Percentiles rank a stretch among this genome's conserved stretches.
These are phyloP conservation scores for Phytopythium boreale DNA, from an alignment of 352 stramenopile genomes.

Conservation along the genomic window DNA sequence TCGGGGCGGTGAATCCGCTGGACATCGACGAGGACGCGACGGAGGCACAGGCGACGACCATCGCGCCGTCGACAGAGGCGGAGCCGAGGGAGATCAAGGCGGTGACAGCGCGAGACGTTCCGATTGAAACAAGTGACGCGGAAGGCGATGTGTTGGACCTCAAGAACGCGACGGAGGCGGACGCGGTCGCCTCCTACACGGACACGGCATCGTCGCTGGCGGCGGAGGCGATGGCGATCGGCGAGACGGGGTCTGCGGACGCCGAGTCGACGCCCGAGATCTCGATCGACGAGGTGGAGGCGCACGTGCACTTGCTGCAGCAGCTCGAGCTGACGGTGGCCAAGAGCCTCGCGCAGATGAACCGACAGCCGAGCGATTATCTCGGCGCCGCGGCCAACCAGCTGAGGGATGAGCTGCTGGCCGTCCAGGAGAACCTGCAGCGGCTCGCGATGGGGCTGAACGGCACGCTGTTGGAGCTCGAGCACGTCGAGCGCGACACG, in stretches of 20 bases:
- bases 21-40: slow-evolving; percentile 2
- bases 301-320: slow-evolving; percentile 72
- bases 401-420: slow-evolving; percentile 36
- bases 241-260: not conserved
- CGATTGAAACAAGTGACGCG: not conserved
- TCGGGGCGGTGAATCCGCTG: slow-evolving; percentile 1
- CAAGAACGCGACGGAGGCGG: not conserved
- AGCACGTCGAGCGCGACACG: slow-evolving; percentile 81
- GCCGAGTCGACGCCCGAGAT: slow-evolving; percentile 35
- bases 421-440: slow-evolving; percentile 56
- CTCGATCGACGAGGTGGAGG: slow-evolving; percentile 75
- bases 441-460: slow-evolving; percentile 68
- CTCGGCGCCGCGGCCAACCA: not conserved
- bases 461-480: slow-evolving; percentile 70
- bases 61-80: not conserved
- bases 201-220: not conserved
- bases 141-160: not conserved
- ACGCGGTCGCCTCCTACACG: not conserved
- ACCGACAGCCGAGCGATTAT: slow-evolving; percentile 15
- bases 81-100: not conserved
- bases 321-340: slow-evolving; percentile 64
- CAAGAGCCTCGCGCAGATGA: slow-evolving; percentile 53
- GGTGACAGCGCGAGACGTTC: not conserved
- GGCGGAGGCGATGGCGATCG: not conserved
- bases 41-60: not conserved